Conservation (phyloP, 192 early-diverging fungal species). For the Umbelopsis vinacea region DNA sequence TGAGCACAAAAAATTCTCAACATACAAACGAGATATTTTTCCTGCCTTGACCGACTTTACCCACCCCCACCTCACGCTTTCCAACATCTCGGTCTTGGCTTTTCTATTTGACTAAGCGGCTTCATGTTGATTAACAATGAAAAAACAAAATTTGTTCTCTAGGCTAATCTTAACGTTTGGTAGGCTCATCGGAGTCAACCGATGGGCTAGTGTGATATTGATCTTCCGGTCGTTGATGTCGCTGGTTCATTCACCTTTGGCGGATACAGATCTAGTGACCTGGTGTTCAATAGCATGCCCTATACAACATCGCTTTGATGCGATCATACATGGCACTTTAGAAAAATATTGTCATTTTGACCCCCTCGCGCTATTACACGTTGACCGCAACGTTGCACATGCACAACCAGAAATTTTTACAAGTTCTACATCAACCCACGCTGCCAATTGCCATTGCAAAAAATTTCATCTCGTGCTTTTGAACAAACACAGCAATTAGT, state of each 20-base stretch:
- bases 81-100: no score
- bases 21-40: background rate
- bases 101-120: background rate
- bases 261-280: no score
- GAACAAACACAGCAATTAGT: background rate
- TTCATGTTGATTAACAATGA: background rate
- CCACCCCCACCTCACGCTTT: no score
- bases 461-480: background rate
- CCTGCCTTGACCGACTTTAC: no score
- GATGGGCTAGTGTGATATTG: background rate
- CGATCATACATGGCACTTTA: no score
- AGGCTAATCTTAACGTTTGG: background rate
- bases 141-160: background rate
- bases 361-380: background rate
- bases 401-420: background rate
- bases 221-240: background rate
- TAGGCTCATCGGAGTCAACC: constrained; percentile 8
- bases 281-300: no score
- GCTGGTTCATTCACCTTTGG: no score
- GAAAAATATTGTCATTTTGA: background rate
- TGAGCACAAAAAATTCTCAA: constrained; percentile 17
- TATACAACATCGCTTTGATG: no score
- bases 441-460: background rate
- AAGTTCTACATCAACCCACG: background rate
- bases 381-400: background rate